These are phyloP conservation scores for Penicillium turbatum DNA, from an alignment of 495 filamentous ascomycete species.

Conservation along the genomic window DNA sequence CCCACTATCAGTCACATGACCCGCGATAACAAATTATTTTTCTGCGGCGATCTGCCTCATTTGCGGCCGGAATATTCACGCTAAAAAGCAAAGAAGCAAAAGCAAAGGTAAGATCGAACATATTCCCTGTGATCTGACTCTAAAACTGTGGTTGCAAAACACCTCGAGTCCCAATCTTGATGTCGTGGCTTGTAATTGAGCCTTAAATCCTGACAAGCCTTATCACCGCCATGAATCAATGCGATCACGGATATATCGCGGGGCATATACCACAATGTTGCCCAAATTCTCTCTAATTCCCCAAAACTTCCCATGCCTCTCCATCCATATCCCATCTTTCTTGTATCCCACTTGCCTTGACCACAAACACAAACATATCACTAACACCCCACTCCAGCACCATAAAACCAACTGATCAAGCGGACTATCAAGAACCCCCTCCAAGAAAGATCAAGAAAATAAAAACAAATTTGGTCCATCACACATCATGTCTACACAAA, in stretches of 20 bases:
- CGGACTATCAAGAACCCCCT: slow-evolving; percentile 4
- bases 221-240: slow-evolving; percentile 15
- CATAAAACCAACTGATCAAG: slow-evolving; percentile 7
- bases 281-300: background rate
- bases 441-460: background rate
- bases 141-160: no score
- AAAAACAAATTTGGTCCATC: background rate
- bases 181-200: slow-evolving; percentile 2
- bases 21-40: slow-evolving; percentile 28
- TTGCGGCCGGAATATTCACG: slow-evolving; percentile 7
- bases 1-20: slow-evolving; percentile 26
- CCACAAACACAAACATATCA: background rate
- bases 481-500: slow-evolving; percentile 18
- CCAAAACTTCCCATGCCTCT: background rate
- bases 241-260: background rate
- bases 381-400: slow-evolving; percentile 9
- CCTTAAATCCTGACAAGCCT: slow-evolving; percentile 8
- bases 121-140: background rate
- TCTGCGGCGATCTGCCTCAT: slow-evolving; percentile 13
- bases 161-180: background rate
- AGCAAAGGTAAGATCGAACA: slow-evolving; percentile 19
- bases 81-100: slow-evolving; percentile 7
- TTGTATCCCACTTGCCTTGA: background rate
- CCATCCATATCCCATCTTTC: no score
- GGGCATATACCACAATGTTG: background rate